Percentiles rank a stretch among this genome's conserved stretches.
Conservation (phyloP, 768 basidiomycete species). For the Strobilomyces echinocephalus region DNA sequence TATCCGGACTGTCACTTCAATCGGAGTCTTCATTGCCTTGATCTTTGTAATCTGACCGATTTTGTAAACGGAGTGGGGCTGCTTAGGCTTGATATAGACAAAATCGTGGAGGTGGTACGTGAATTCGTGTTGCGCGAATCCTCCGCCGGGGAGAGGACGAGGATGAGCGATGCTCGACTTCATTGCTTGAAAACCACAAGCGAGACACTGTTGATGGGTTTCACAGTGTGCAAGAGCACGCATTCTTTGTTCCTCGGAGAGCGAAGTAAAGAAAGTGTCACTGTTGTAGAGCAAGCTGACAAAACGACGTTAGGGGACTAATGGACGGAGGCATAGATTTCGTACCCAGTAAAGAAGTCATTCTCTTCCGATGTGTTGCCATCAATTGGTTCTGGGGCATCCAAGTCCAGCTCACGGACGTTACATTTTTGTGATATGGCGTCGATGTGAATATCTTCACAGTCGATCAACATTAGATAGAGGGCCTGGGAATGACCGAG, state of each 20-base stretch:
- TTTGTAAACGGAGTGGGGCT: slow-evolving; percentile 30
- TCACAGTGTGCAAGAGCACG: slow-evolving; percentile 28
- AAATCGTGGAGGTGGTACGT: slow-evolving; percentile 58
- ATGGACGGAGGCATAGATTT: neutral
- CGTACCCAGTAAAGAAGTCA: slow-evolving; percentile 58
- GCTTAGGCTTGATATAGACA: slow-evolving; percentile 46
- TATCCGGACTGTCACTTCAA: slow-evolving; percentile 36
- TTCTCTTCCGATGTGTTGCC: slow-evolving; percentile 35
- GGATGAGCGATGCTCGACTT: slow-evolving; percentile 22
- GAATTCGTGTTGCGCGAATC: slow-evolving; percentile 39
- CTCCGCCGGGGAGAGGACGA: slow-evolving; percentile 28
- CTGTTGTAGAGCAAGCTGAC: slow-evolving; percentile 51
- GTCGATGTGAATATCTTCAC: slow-evolving; percentile 50
- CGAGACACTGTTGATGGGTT: slow-evolving; percentile 41
- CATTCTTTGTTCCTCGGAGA: slow-evolving; percentile 34
- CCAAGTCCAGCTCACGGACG: slow-evolving; percentile 37
- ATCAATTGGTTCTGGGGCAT: slow-evolving; percentile 46
- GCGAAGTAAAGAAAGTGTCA: slow-evolving; percentile 42
- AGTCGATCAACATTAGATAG: slow-evolving; percentile 48
- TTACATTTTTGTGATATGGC: slow-evolving; percentile 59
- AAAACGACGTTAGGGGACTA: neutral
- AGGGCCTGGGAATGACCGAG: slow-evolving; percentile 58
- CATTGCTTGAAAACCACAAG: slow-evolving; percentile 40
- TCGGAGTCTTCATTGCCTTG: slow-evolving; percentile 17
- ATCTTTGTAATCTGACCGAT: slow-evolving; percentile 56